Conservation (phyloP, 1,284 basidiomycete genomes). For the Exobasidium rhododendri region DNA sequence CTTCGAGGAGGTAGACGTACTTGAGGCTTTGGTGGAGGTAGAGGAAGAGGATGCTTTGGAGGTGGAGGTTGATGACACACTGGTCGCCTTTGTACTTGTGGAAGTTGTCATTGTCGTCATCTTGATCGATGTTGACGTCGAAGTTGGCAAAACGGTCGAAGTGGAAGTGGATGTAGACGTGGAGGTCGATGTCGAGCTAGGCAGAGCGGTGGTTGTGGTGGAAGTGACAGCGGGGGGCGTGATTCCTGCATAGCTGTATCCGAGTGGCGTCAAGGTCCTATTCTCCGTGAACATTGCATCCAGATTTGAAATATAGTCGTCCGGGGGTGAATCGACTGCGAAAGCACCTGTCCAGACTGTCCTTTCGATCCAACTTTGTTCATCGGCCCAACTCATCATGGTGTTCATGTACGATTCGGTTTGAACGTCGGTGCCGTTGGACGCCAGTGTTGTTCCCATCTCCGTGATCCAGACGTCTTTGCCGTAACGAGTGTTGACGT, state of each 20-base stretch:
- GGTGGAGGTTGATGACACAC: background rate
- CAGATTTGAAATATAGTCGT: conserved; percentile 31
- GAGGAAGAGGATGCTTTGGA: too few relatives aligned
- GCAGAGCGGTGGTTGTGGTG: background rate
- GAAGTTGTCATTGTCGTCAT: background rate
- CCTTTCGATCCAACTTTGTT: conserved; percentile 35
- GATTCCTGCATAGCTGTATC: background rate
- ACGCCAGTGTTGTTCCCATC: conserved; percentile 40
- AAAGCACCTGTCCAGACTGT: conserved; percentile 47
- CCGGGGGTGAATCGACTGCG: conserved; percentile 38
- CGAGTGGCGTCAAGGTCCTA: conserved; percentile 20
- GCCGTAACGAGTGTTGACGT: conserved; percentile 27
- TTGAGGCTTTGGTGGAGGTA: background rate
- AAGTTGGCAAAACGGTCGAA: background rate
- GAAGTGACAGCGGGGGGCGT: background rate
- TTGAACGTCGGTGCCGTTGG: conserved; percentile 26
- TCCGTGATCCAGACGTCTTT: conserved; percentile 47
- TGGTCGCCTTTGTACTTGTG: background rate
- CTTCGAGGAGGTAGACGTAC: background rate
- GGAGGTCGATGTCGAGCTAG: background rate
- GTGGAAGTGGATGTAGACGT: background rate
- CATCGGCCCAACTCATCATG: conserved; percentile 33
- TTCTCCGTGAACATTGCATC: conserved; percentile 38
- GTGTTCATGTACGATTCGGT: conserved; percentile 33
- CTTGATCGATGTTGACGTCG: background rate